These are phyloP conservation scores for Cystobasidiaceae sp. DNA, from an alignment of 1,284 basidiomycete genomes.

Conservation along the genomic window DNA sequence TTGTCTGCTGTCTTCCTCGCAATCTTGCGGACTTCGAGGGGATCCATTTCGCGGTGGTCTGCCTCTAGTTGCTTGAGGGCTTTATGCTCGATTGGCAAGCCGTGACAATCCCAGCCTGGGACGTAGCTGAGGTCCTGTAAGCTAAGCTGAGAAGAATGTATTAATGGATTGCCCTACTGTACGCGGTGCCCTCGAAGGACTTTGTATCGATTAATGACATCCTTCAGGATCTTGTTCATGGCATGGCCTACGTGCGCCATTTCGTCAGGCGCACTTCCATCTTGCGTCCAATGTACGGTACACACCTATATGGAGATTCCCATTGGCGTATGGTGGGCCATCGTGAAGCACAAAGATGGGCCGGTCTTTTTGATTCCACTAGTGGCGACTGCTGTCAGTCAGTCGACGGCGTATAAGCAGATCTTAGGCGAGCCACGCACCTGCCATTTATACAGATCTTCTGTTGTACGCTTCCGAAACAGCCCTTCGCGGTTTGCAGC, in stretches of 20 bases:
- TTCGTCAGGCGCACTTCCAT: neutral
- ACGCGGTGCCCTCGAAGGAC: conserved; percentile 71
- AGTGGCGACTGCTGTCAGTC: neutral
- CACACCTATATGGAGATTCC: conserved; percentile 87
- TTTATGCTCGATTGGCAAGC: conserved; percentile 93
- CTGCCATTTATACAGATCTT: conserved; percentile 81
- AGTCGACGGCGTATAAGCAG: neutral
- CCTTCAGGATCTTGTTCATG: conserved; percentile 94
- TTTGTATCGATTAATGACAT: conserved; percentile 88
- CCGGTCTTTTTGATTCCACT: conserved; percentile 63
- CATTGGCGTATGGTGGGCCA: conserved; percentile 97
- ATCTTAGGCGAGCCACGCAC: conserved; percentile 50
- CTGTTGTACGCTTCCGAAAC: conserved; percentile 63
- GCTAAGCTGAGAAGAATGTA: neutral
- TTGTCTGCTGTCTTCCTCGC: conserved; percentile 69
- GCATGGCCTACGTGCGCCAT: conserved; percentile 67
- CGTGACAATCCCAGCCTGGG: conserved; percentile 98
- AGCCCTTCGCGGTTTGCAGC: conserved; percentile 60
- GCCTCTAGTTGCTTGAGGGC: conserved; percentile 71
- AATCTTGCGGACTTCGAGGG: conserved; percentile 62
- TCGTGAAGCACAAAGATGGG: conserved; percentile 83
- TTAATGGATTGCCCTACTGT: conserved; percentile 57
- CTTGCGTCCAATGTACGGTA: neutral
- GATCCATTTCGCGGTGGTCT: conserved; percentile 42
- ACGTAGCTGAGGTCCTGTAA: conserved; percentile 60